Evolutionary conservation across 2,329 filamentous ascomycete species (phyloP), one percentile per base, ranked within the genome.

Genomic region (Dothidotthia symphoricarpi): DNA sequence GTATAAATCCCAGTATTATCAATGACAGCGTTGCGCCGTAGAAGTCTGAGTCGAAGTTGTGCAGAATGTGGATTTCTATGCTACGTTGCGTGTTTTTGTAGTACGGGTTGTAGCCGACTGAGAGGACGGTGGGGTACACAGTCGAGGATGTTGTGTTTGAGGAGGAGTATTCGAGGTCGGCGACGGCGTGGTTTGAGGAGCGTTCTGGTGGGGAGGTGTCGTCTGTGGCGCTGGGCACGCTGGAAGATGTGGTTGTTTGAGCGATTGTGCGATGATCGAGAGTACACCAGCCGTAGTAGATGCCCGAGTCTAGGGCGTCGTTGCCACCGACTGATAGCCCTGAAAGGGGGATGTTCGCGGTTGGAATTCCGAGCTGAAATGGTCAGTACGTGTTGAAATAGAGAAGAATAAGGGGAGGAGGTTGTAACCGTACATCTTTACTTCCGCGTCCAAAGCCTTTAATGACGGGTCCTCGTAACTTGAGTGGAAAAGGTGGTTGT

Each of bases 371-470:
- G 63, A 97, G 86, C 83, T 94, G 48, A 32, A 12, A 11, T 9
- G 9, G 9, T 22, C 19, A 22, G 19, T 6, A 22, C 9, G 19
- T 22, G 5, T 22, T 9, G n/a, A n/a, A n/a, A n/a, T n/a, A n/a
- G n/a, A n/a, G n/a, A n/a, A n/a, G n/a, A n/a, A n/a, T n/a, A 71
- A 45, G 15, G 11, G 88, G 24, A 25, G 15, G 10, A 8, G 32
- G n/a, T 12, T 43, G 16, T 22, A 22, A 22, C 5, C 70, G 42
- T 65, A 90, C 87, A 71, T 96, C 90, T 73, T 89, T 94, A 59
- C 88, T 95, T 12, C 93, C 93, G 43, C 93, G 81, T 28, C 93
- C 91, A 67, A 97, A 97, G 24, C 93, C 93, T 57, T 87, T 85
- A 58, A 96, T 89, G 16, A 98, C 89, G 38, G 84, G 81, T 16